phyloP scores from a whole-genome alignment of 2,329 filamentous ascomycete genomes.

The Diaporthe sp. region DNA sequence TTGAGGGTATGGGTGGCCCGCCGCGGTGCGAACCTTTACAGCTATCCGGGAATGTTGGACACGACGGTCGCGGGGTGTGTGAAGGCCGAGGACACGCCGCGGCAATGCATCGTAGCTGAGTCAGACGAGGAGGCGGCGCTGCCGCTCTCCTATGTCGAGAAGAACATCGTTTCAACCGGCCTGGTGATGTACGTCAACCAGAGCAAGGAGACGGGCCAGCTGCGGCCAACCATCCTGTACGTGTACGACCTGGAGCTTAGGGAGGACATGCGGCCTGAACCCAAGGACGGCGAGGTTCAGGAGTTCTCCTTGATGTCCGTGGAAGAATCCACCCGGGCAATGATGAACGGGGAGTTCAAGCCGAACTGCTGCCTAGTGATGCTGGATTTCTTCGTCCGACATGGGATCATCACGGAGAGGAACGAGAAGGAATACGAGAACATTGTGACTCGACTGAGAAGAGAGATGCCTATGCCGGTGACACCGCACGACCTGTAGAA shows the following conservation, averaged over 20 bases:
- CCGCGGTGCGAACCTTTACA: slow-evolving; percentile 73
- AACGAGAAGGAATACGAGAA: slow-evolving; percentile 79
- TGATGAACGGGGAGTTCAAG: slow-evolving; percentile 82
- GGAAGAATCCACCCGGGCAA: slow-evolving; percentile 64
- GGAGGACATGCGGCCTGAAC: slow-evolving; percentile 67
- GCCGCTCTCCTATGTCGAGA: slow-evolving; percentile 41
- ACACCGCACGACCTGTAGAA: slow-evolving; percentile 19
- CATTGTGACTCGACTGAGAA: slow-evolving; percentile 62
- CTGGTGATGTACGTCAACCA: slow-evolving; percentile 42
- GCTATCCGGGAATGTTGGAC: slow-evolving; percentile 80
- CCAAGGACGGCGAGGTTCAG: slow-evolving; percentile 82
- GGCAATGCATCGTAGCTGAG: slow-evolving; percentile 77
- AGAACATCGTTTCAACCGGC: slow-evolving; percentile 42
- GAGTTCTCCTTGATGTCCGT: slow-evolving; percentile 76
- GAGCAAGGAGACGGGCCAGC: slow-evolving; percentile 9
- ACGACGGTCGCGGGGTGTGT: slow-evolving; percentile 85
- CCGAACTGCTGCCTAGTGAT: slow-evolving; percentile 83
- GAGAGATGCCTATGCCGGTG: slow-evolving; percentile 53
- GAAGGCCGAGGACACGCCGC: slow-evolving; percentile 71
- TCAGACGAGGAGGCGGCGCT: slow-evolving; percentile 75
- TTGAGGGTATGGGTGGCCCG: slow-evolving; percentile 79
- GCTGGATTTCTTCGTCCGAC: slow-evolving; percentile 84
- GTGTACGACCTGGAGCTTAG: slow-evolving; percentile 80
- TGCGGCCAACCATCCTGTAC: slow-evolving; percentile 61
- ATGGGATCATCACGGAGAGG: slow-evolving; percentile 78